Evolutionary conservation across 441 rosid genomes (phyloP).

Genomic region (Bruguiera hainesii): DNA sequence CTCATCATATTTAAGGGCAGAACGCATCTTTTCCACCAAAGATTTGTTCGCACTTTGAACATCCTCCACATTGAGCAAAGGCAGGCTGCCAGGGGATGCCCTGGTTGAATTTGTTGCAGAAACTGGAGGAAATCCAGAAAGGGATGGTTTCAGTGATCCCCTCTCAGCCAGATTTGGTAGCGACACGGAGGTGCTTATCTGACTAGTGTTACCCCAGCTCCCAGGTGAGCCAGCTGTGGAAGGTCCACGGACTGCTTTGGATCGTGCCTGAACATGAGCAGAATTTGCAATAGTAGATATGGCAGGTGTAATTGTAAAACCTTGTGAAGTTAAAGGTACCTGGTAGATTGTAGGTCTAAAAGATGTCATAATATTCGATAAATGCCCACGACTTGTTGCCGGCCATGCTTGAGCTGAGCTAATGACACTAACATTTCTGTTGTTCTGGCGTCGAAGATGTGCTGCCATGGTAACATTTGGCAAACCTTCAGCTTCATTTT

Average conservation of each 20-base stretch:
- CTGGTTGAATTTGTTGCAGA: conserved; percentile 44
- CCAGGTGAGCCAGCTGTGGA: conserved; percentile 27
- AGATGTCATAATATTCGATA: conserved; percentile 37
- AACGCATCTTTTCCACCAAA: conserved; percentile 73
- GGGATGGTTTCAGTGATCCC: conserved; percentile 34
- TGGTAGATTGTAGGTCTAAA: conserved; percentile 37
- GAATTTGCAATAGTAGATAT: conserved; percentile 41
- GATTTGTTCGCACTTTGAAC: conserved; percentile 79
- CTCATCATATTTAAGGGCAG: conserved; percentile 66
- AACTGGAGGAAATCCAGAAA: conserved; percentile 76
- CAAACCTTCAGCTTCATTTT: conserved; percentile 38
- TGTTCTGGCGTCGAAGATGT: conserved; percentile 49
- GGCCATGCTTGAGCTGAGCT: conserved; percentile 66
- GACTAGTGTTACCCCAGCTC: conserved; percentile 29
- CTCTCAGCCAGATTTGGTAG: conserved; percentile 61
- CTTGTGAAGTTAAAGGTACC: conserved; percentile 24
- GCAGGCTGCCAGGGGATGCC: conserved; percentile 34
- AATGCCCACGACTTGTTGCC: conserved; percentile 35
- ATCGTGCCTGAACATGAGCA: conserved; percentile 32
- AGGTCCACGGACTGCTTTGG: conserved; percentile 31
- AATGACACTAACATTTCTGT: conserved; percentile 26
- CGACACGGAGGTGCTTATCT: conserved; percentile 61
- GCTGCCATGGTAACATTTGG: conserved; percentile 67
- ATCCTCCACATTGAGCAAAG: conserved; percentile 36
- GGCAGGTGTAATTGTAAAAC: conserved; percentile 26